phyloP scores from a whole-genome alignment of 176 grass and related monocot species.

The Guadua angustifolia region DNA sequence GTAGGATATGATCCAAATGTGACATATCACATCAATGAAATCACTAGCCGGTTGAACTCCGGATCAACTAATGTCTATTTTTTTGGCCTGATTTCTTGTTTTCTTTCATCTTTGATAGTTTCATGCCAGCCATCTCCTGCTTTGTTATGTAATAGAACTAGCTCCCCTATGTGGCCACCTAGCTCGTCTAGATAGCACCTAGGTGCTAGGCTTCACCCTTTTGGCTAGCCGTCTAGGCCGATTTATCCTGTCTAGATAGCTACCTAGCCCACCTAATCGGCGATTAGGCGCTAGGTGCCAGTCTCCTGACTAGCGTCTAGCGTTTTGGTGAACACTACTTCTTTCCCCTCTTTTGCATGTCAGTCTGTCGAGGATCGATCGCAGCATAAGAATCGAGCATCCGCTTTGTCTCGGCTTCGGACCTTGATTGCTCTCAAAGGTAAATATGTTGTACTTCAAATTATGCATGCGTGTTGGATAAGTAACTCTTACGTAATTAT shows the following conservation, averaged over 20 bases:
- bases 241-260: too few species aligned
- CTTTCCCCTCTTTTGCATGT: not conserved
- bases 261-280: too few species aligned
- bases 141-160: not conserved
- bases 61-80: not conserved
- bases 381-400: conserved; percentile 84
- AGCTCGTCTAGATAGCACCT: too few species aligned
- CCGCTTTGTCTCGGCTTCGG: conserved; percentile 76
- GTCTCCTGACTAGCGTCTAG: too few species aligned
- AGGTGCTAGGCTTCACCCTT: too few species aligned
- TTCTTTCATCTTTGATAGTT: not conserved
- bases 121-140: not conserved
- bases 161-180: too few species aligned
- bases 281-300: too few species aligned
- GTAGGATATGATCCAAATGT: not conserved
- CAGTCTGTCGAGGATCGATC: conserved; percentile 72
- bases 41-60: not conserved
- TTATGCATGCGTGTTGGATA: not conserved
- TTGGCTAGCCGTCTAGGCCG: too few species aligned
- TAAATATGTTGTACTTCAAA: conserved; percentile 33
- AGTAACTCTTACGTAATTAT: not conserved
- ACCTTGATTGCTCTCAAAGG: conserved; percentile 85
- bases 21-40: not conserved
- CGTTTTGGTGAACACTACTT: too few species aligned
- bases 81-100: not conserved